phyloP scores from a whole-genome alignment of 208 protist species.

The Acanthamoeba rhysodes region DNA sequence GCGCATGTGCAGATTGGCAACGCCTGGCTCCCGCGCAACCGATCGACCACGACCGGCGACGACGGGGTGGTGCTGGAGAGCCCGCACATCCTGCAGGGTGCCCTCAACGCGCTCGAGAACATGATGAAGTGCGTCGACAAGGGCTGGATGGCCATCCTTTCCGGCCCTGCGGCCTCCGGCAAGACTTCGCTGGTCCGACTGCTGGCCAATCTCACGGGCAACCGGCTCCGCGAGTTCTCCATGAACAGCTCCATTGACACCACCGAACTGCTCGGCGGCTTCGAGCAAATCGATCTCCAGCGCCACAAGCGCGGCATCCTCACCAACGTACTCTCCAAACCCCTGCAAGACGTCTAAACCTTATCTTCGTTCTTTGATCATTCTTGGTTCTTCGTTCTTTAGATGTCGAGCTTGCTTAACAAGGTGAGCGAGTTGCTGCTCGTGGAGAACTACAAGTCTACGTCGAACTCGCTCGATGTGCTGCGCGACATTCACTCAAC shows the following conservation, averaged over 20 bases:
- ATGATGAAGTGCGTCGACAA: constrained; percentile 94
- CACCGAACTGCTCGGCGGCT: constrained; percentile 99
- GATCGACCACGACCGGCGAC: not conserved
- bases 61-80: not conserved
- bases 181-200: constrained; percentile 97
- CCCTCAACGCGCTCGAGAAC: constrained; percentile 87
- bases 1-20: constrained; percentile 84
- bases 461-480: not conserved
- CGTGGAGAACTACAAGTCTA: not conserved
- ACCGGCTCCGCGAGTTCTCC: constrained; percentile 96
- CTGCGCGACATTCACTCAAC: constrained; percentile 53
- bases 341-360: too few species aligned
- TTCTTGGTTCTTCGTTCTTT: not conserved
- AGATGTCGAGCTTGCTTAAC: constrained; percentile 27
- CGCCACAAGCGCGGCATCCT: constrained; percentile 77
- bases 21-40: constrained; percentile 40
- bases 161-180: constrained; percentile 95
- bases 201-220: constrained; percentile 95
- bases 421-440: constrained; percentile 72
- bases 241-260: constrained; percentile 99
- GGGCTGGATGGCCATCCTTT: constrained; percentile 97
- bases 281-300: constrained; percentile 98
- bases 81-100: constrained; percentile 48
- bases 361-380: too few species aligned
- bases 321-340: not conserved